Evolutionary conservation across 225 moss, liverwort and hornwort species (phyloP).

Genomic region (Takakia lepidozioides): DNA sequence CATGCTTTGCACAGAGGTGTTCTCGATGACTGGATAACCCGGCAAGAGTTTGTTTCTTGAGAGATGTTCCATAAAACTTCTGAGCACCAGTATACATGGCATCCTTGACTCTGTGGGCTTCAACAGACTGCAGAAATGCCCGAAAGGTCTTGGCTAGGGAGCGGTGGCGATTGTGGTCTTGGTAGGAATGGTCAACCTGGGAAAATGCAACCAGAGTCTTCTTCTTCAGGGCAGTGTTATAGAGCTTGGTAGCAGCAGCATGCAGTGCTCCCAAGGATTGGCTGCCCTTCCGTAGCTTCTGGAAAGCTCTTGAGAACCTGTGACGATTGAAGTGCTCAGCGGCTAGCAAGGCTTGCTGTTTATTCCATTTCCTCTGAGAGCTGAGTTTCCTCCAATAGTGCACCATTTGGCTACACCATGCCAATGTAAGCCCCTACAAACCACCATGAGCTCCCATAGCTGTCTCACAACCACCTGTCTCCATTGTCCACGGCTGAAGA

Average conservation of each 20-base stretch:
- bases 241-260: conserved; percentile 8
- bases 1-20: conserved; percentile 7
- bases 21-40: conserved; percentile 9
- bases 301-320: conserved; percentile 15
- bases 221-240: conserved; percentile 10
- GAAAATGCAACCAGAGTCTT: conserved; percentile 11
- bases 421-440: conserved; percentile 32
- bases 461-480: too few relatives aligned
- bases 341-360: conserved; percentile 13
- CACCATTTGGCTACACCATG: conserved; percentile 47
- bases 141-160: conserved; percentile 15
- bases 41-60: conserved; percentile 20
- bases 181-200: conserved; percentile 1
- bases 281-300: conserved; percentile 18
- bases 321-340: conserved; percentile 19
- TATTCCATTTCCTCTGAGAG: conserved; percentile 19
- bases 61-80: conserved; percentile 6
- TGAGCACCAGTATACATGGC: conserved; percentile 13
- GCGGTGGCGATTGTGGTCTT: conserved; percentile 7
- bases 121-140: conserved; percentile 1
- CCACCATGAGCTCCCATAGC: too few relatives aligned
- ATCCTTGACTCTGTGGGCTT: conserved; percentile 9
- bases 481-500: too few relatives aligned
- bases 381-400: conserved; percentile 35
- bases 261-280: conserved; percentile 3